Conservation (phyloP, 441 rosid genomes). For the Adansonia gregorii region DNA sequence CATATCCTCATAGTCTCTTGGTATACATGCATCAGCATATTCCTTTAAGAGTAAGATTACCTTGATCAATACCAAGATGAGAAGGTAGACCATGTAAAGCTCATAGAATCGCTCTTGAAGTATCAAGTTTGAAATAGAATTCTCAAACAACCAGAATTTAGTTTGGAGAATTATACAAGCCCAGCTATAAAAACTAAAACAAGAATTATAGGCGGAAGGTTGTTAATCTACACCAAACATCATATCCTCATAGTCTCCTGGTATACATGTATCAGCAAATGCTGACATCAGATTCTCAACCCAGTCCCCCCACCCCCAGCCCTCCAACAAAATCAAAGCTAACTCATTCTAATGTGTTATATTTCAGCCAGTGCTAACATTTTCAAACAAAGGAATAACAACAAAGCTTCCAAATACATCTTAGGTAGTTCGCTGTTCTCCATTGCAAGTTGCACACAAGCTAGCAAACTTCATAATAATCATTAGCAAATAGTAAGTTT, state of each 20-base stretch:
- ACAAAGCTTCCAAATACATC: not conserved
- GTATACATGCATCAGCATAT: not conserved
- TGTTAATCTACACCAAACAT: not conserved
- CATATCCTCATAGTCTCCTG: not conserved
- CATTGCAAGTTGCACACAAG: conserved; percentile 2
- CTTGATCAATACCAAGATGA: no score
- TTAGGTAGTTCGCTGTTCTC: not conserved
- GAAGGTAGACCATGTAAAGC: no score
- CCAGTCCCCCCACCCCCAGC: not conserved
- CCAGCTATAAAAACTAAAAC: not conserved
- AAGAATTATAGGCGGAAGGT: not conserved
- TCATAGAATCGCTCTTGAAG: no score
- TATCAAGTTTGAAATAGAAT: no score
- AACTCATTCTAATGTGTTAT: not conserved
- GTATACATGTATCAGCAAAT: not conserved
- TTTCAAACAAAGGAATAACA: not conserved
- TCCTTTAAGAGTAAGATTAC: no score
- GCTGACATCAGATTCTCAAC: conserved; percentile 7
- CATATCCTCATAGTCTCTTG: not conserved
- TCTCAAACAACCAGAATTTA: no score
- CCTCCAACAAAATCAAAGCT: not conserved
- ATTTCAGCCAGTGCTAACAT: not conserved
- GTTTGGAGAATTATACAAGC: not conserved
- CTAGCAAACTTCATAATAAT: conserved; percentile 2
- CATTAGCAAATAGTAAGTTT: not conserved